These are phyloP conservation scores for Penicillium riverlandense DNA, from an alignment of 495 filamentous ascomycete species.

Conservation along the genomic window DNA sequence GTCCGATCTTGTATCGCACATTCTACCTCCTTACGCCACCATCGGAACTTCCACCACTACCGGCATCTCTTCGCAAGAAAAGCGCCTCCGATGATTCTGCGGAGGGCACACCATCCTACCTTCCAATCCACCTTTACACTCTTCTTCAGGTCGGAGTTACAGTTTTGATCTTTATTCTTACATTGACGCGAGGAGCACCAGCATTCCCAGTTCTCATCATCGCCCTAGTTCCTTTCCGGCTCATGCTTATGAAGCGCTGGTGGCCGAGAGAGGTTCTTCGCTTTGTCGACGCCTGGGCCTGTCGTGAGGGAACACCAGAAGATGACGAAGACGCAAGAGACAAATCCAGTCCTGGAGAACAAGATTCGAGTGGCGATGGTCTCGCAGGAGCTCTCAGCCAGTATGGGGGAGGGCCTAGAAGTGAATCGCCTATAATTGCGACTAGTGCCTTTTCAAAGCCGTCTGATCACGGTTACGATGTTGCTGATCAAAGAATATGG, in stretches of 20 bases:
- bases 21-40: conserved; percentile 58
- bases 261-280: conserved; percentile 55
- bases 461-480: neutral
- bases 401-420: neutral
- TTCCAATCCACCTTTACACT: conserved; percentile 58
- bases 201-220: conserved; percentile 65
- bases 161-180: conserved; percentile 55
- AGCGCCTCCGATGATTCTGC: neutral
- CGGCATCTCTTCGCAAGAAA: conserved; percentile 22
- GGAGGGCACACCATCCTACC: conserved; percentile 31
- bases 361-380: conserved; percentile 1
- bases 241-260: conserved; percentile 55
- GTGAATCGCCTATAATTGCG: neutral
- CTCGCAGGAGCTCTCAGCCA: neutral
- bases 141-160: conserved; percentile 54
- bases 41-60: conserved; percentile 55
- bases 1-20: conserved; percentile 56
- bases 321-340: conserved; percentile 44
- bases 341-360: neutral
- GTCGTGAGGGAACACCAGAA: conserved; percentile 57
- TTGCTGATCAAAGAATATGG: conserved; percentile 3
- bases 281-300: conserved; percentile 67
- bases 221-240: conserved; percentile 53
- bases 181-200: conserved; percentile 55
- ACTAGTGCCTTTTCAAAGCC: neutral